These are phyloP conservation scores for Aspergillus fumigatus DNA, from an alignment of 2,329 filamentous ascomycete species.

Conservation along the genomic window DNA sequence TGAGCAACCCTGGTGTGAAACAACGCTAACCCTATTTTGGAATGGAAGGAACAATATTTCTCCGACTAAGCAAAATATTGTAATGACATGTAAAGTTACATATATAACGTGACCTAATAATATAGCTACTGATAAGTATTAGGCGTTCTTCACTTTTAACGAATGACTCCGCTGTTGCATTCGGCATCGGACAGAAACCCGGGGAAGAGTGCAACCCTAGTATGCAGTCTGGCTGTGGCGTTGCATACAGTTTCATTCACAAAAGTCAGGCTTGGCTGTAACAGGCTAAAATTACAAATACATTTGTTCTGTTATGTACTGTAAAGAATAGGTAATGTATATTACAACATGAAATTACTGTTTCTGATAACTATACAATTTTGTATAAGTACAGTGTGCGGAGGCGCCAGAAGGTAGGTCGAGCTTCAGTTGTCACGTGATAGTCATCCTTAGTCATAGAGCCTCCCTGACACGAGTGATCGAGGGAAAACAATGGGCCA, in stretches of 20 bases:
- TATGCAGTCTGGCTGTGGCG: slow-evolving; percentile 3
- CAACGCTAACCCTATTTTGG: too few species aligned
- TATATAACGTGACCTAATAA: too few species aligned
- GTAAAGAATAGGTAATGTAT: background rate
- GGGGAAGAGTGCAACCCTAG: slow-evolving; percentile 23
- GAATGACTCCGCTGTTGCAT: slow-evolving; percentile 23
- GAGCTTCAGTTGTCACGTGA: background rate
- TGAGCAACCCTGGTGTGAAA: too few species aligned
- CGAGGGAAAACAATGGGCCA: background rate
- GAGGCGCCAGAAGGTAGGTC: too few species aligned
- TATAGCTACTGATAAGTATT: background rate
- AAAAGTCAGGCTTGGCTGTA: background rate
- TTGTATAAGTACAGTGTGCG: too few species aligned
- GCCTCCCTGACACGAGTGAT: background rate
- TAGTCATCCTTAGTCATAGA: background rate
- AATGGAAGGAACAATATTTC: too few species aligned
- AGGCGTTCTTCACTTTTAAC: background rate
- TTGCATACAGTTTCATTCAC: slow-evolving; percentile 9
- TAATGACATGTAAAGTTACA: too few species aligned
- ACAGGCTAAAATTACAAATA: background rate
- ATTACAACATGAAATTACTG: background rate
- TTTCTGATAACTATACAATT: too few species aligned
- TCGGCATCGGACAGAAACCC: slow-evolving; percentile 18
- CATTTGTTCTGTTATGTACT: background rate
- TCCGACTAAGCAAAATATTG: too few species aligned